phyloP scores from a whole-genome alignment of 2,329 filamentous ascomycete genomes.

The Nemania sp. region DNA sequence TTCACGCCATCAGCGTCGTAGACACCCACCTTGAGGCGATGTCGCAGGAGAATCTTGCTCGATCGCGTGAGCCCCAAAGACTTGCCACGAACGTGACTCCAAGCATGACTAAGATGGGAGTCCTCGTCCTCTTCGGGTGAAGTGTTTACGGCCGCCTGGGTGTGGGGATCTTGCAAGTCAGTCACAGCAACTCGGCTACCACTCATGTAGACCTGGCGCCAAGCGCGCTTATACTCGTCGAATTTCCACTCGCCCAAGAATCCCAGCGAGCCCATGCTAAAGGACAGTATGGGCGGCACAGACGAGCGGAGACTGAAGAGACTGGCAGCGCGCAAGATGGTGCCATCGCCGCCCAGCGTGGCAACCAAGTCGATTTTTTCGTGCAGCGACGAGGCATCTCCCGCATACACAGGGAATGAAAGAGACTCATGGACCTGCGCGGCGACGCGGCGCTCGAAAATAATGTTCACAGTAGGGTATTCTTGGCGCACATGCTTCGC shows the following conservation, averaged over 20 bases:
- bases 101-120: slow-evolving; percentile 47
- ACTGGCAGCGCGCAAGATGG: slow-evolving; percentile 81
- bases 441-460: slow-evolving; percentile 80
- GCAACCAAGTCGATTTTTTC: slow-evolving; percentile 85
- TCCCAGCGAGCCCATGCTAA: slow-evolving; percentile 94
- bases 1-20: slow-evolving; percentile 69
- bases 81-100: slow-evolving; percentile 77
- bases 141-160: slow-evolving; percentile 42
- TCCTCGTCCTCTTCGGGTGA: slow-evolving; percentile 36
- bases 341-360: slow-evolving; percentile 92
- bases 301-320: slow-evolving; percentile 79
- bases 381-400: slow-evolving; percentile 59
- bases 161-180: slow-evolving; percentile 47
- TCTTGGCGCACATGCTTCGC: slow-evolving; percentile 74
- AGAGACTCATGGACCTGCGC: slow-evolving; percentile 70
- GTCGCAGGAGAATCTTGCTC: slow-evolving; percentile 82
- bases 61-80: slow-evolving; percentile 74
- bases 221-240: slow-evolving; percentile 86
- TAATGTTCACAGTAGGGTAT: slow-evolving; percentile 78
- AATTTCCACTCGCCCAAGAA: slow-evolving; percentile 98
- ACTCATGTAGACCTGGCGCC: slow-evolving; percentile 88
- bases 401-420: slow-evolving; percentile 72
- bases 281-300: slow-evolving; percentile 89
- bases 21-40: slow-evolving; percentile 83
- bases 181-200: slow-evolving; percentile 56